Evolutionary conservation across 768 basidiomycete genomes (phyloP), one percentile per base, ranked within the genome.

Genomic region (Suillus occidentalis): DNA sequence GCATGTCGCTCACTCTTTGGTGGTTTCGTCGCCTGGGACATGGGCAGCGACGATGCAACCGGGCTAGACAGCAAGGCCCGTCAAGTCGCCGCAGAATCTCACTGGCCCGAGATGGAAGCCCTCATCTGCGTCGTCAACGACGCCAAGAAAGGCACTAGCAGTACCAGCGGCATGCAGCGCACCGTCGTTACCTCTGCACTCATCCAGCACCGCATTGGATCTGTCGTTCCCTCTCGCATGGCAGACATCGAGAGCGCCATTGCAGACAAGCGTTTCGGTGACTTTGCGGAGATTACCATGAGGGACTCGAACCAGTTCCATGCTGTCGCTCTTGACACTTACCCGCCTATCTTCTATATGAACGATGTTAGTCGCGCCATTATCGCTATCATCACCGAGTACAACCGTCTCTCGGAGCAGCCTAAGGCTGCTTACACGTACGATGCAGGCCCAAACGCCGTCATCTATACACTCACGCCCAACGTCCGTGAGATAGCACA

Each of bases 301-400:
- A 87, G 86, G 58, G 97, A 99, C 76, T 97, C 95, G 60, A 99
- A 99, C 81, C 91, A 94, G 81, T 99, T 99, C 87, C 97, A 99
- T 74, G 95, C 97, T 34, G 94, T 98, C 69, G 92, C 92, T 59
- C 89, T 99, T 68, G 97, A 99, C 79, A 99, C 97, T 0, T 87
- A 91, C 50, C 97, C 97, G 1, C 97, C 97, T 50, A 99, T 99
- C 78, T 99, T 99, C 78, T 99, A 99, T 83, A 89, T 99, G 88
- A 98, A 98, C 81, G 97, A 99, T 78, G 94, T 97, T 71, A 91
- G 89, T 63, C 85, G 92, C n/a, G 77, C 93, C n/a, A 94, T 99
- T 79, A 94, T 99, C 74, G 82, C 89, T 7, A 78, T 98, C 72
- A 84, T 99, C 69, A 90, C 91, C 49, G 97, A 99, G 79, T 89